phyloP scores from a whole-genome alignment of 2,329 filamentous ascomycete species.

The Phaeosphaeria sp. region DNA sequence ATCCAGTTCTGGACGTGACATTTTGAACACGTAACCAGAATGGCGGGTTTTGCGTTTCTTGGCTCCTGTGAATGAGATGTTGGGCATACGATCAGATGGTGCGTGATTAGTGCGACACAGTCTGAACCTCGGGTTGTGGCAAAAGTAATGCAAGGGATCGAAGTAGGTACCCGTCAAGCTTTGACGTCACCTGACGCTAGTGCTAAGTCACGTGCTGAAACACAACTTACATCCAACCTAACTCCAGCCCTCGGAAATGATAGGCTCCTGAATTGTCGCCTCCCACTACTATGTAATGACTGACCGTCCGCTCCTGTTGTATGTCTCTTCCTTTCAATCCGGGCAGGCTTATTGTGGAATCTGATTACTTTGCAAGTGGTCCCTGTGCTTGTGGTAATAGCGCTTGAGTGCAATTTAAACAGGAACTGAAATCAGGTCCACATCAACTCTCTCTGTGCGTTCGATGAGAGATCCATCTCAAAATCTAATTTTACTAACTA shows the following conservation, averaged over 20 bases:
- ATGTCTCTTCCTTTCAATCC: too few relatives aligned
- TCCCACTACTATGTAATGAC: too few relatives aligned
- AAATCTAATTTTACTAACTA: neutral
- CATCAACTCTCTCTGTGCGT: neutral
- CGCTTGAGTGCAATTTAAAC: neutral
- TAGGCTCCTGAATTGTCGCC: too few relatives aligned
- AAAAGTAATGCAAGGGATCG: neutral
- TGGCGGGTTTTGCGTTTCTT: constrained; percentile 40
- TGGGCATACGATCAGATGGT: constrained; percentile 21
- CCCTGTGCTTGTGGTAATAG: too few relatives aligned
- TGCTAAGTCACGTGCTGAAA: neutral
- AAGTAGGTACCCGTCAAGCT: neutral
- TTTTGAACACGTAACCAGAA: constrained; percentile 29
- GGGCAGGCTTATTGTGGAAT: too few relatives aligned
- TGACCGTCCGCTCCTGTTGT: too few relatives aligned
- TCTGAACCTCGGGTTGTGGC: neutral
- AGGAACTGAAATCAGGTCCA: neutral
- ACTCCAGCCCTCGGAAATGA: too few relatives aligned
- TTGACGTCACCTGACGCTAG: constrained; percentile 1
- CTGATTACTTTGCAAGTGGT: too few relatives aligned
- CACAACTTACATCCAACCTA: too few relatives aligned
- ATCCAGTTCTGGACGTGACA: constrained; percentile 23
- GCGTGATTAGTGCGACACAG: neutral
- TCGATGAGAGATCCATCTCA: neutral
- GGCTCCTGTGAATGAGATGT: constrained; percentile 23